Evolutionary conservation across 2,329 filamentous ascomycete genomes (phyloP), one percentile per base, ranked within the genome.

Genomic region (Stagonosporopsis rhizophila): DNA sequence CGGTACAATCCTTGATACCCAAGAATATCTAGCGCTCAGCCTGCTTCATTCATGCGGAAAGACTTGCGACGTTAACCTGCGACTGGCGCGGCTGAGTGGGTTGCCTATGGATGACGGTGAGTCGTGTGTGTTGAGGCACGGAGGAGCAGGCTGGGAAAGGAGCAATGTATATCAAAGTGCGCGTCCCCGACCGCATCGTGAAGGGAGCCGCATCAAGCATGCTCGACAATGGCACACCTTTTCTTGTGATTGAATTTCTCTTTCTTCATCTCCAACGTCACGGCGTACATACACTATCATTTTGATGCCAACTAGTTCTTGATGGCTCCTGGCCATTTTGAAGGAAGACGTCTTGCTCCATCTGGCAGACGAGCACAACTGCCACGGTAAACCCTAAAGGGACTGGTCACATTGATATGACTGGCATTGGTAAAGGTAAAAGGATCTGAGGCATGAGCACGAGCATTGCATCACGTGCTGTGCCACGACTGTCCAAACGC

Each of bases 21-120:
- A 56, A 52, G 17, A 46, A 48, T 34, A 45, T 35, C 42, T 56
- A 56, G 53, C 17, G 53, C 48, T 52, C 47, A 56, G 53, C 53
- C 42, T 51, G 32, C 47, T 35, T 56, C 42, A 52, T 56, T 52
- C 53, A 56, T 52, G 48, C 44, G 53, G 53, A 17, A 56, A 39
- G 30, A 47, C 28, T 56, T 56, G 53, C 53, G 53, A 52, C 42
- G 32, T 46, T 44, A 47, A 52, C 34, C 38, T 56, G 47, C 47
- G 44, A 52, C 53, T 44, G 30, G 46, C 46, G 53, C 53, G 53
- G 53, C 53, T 56, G 53, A 47, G 53, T 52, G 53, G 53, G 53
- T 41, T 51, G 53, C 53, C 53, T 56, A 20, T 32, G 37, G 48
- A 56, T 56, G 53, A 56, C 48, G 53, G 53, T 47, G 42, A 48